These are phyloP conservation scores for Discostella stelligeroides DNA, from an alignment of 108 stramenopile species.

Conservation along the genomic window DNA sequence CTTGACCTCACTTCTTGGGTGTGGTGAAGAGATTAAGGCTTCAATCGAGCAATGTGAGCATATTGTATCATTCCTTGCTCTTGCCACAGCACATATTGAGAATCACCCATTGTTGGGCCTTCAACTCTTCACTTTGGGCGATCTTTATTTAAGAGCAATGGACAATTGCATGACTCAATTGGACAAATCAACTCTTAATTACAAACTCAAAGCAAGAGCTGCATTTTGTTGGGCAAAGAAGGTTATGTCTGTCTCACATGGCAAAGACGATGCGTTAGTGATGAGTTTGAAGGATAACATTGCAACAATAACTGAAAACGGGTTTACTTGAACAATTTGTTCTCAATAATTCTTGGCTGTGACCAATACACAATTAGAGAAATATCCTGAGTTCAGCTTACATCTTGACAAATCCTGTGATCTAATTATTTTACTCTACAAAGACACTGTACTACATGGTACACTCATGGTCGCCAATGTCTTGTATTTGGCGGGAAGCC, in stretches of 20 bases:
- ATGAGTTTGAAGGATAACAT: slow-evolving; percentile 10
- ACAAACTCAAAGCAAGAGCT: slow-evolving; percentile 20
- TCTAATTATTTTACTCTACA: too few species aligned
- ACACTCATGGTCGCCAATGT: too few species aligned
- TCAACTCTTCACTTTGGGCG: slow-evolving; percentile 69
- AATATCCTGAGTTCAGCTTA: too few species aligned
- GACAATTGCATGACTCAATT: not conserved
- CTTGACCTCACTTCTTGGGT: slow-evolving; percentile 28
- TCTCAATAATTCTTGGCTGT: too few species aligned
- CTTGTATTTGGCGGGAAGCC: too few species aligned
- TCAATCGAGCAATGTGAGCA: slow-evolving; percentile 48
- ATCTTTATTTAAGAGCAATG: slow-evolving; percentile 34
- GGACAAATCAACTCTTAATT: not conserved
- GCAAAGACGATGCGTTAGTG: slow-evolving; percentile 21
- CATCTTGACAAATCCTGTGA: too few species aligned
- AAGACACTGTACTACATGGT: too few species aligned
- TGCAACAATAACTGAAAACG: not conserved
- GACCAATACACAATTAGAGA: too few species aligned
- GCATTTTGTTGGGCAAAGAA: slow-evolving; percentile 32
- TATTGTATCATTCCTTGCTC: slow-evolving; percentile 52
- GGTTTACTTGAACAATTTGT: too few species aligned
- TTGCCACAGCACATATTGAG: slow-evolving; percentile 42
- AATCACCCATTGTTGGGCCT: slow-evolving; percentile 62
- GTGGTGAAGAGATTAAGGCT: slow-evolving; percentile 8
- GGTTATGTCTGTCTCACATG: slow-evolving; percentile 32